phyloP scores from a whole-genome alignment of 805 yeast species.

The Pichia phayaonensis region DNA sequence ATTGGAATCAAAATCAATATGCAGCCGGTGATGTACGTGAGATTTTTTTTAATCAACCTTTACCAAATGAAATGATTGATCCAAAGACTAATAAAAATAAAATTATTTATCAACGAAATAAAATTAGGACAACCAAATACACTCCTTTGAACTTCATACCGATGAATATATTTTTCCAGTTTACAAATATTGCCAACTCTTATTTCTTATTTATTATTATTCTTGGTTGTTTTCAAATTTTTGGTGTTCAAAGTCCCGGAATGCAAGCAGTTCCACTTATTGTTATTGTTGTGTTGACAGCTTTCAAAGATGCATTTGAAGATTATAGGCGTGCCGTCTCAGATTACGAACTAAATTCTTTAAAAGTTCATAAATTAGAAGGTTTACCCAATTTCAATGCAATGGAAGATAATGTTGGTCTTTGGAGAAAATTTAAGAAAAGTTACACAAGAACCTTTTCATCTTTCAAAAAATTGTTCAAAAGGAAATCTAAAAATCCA shows the following conservation, averaged over 20 bases:
- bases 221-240: conserved; percentile 55
- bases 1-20: neutral
- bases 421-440: conserved; percentile 68
- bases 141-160: conserved; percentile 53
- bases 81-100: conserved; percentile 42
- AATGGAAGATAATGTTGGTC: conserved; percentile 41
- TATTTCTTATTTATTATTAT: conserved; percentile 50
- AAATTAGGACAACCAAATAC: conserved; percentile 56
- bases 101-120: conserved; percentile 41
- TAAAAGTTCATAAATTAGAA: conserved; percentile 47
- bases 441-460: conserved; percentile 29
- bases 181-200: conserved; percentile 52
- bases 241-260: conserved; percentile 69
- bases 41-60: conserved; percentile 47
- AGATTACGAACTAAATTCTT: conserved; percentile 63
- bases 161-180: conserved; percentile 46
- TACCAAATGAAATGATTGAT: conserved; percentile 55
- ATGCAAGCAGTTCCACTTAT: conserved; percentile 75
- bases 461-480: conserved; percentile 5
- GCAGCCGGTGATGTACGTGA: conserved; percentile 27
- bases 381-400: conserved; percentile 56
- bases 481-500: conserved; percentile 7
- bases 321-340: conserved; percentile 59
- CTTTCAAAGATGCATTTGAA: conserved; percentile 70
- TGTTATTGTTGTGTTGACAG: conserved; percentile 69